Base-by-base conservation (phyloP, 2,329 filamentous ascomycete genomes). In the Trichophyton mentagrophytes region DNA sequence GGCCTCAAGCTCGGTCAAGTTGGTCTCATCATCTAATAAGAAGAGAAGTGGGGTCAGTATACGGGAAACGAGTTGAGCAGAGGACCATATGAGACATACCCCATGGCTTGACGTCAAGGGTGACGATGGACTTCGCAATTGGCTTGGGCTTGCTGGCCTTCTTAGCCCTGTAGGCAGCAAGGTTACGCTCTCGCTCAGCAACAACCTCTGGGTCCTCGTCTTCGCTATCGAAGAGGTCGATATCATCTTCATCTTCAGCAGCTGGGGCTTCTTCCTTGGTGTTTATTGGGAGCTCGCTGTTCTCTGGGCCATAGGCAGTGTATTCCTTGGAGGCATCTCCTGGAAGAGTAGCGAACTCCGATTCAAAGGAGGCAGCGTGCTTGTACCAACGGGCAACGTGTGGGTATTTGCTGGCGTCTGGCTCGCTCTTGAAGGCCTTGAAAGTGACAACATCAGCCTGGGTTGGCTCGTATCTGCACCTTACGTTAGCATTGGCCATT, bases 341-440 rank as follows among this genome's bases (percentile, higher is more conserved):
- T 62, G 90, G 84, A 59, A 99, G 88, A 66, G 85, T 88, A 71
- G 87, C 82, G 81, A 97, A 97, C 78, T 97, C 92, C 68, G 87
- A 82, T 83, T 95, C 86, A 81, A 89, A 96, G 70, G 88, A 88
- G 76, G 88, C 85, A 74, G 96, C 89, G 85, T 99, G 92, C 85
- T 95, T 96, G 86, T 96, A 96, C 93, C 93, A 99, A 78, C 93
- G 88, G 74, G 89, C 90, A 73, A 88, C 90, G 80, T 96, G 82
- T 72, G 92, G 90, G 85, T 88, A 96, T 82, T 95, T 95, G 76
- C 82, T 81, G 71, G 87, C 83, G 68, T 87, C 85, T 70, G 93
- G 93, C 63, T 84, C 78, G 69, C 81, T 78, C 72, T 82, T 85
- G 75, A 96, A 77, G 72, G 88, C 88, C 85, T 97, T 95, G 88